Evolutionary conservation across 306 rosid species (phyloP).

Genomic region (Gleditsia sinensis): DNA sequence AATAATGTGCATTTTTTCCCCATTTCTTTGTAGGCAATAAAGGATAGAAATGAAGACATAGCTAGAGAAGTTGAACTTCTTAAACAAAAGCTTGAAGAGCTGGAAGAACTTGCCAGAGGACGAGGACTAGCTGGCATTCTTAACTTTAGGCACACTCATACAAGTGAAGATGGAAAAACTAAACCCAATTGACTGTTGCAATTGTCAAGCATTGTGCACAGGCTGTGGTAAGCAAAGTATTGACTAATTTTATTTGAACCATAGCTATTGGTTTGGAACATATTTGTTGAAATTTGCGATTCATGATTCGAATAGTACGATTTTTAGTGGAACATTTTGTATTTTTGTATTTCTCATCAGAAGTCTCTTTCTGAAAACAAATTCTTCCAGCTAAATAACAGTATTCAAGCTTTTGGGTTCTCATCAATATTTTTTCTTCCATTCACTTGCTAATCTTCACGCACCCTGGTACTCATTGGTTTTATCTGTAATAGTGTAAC

Average conservation of each 20-base stretch:
- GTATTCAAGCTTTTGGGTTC: neutral
- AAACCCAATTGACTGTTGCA: slow-evolving; percentile 35
- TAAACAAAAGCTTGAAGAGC: slow-evolving; percentile 36
- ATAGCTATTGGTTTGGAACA: neutral
- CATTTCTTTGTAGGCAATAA: neutral
- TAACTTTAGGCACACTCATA: slow-evolving; percentile 26
- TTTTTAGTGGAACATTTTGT: neutral
- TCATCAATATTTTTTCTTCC: neutral
- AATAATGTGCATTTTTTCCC: neutral
- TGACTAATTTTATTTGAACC: neutral
- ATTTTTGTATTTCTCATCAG: neutral
- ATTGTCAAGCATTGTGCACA: neutral
- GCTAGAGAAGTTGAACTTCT: slow-evolving; percentile 22
- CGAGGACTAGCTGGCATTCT: slow-evolving; percentile 12
- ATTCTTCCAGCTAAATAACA: neutral
- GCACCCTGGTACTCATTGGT: neutral
- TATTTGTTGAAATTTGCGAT: neutral
- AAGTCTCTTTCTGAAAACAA: slow-evolving; percentile 4
- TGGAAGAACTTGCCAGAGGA: slow-evolving; percentile 31
- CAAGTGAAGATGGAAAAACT: slow-evolving; percentile 26
- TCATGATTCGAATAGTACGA: no score
- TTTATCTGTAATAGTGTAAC: neutral
- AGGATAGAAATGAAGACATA: slow-evolving; percentile 17
- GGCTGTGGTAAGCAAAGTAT: slow-evolving; percentile 9
- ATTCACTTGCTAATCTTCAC: neutral